phyloP scores from a whole-genome alignment of 495 filamentous ascomycete genomes.

The Podospora australis region DNA sequence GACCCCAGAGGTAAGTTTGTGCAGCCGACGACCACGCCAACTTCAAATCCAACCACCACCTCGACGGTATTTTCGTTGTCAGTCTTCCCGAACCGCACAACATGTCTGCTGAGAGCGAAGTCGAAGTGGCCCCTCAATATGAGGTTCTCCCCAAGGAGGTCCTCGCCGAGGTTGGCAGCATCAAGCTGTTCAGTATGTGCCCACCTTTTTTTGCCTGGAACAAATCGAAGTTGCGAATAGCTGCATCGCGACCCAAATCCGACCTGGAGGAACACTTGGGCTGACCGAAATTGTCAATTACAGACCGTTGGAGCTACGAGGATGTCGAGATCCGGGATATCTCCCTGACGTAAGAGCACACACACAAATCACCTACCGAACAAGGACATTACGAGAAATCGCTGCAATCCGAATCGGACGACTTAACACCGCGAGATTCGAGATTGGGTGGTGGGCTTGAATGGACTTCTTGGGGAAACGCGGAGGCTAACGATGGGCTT shows the following conservation, averaged over 20 bases:
- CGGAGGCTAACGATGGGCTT: conserved; percentile 43
- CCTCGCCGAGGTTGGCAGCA: conserved; percentile 76
- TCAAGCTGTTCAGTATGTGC: conserved; percentile 85
- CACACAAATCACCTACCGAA: background rate
- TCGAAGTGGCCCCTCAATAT: conserved; percentile 75
- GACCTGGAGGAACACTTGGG: conserved; percentile 2
- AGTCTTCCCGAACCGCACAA: conserved; percentile 39
- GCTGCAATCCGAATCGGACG: background rate
- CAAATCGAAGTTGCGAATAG: background rate
- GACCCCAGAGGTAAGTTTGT: conserved; percentile 12
- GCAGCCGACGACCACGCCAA: conserved; percentile 18
- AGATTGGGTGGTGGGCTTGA: conserved; percentile 2
- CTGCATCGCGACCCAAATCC: conserved; percentile 7
- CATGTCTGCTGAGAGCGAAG: conserved; percentile 98
- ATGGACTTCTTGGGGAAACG: background rate
- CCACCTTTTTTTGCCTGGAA: background rate
- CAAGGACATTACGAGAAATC: background rate
- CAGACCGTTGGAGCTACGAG: conserved; percentile 70
- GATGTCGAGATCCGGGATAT: conserved; percentile 99
- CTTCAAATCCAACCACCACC: conserved; percentile 22
- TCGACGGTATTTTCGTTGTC: conserved; percentile 19
- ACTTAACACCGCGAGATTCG: conserved; percentile 3
- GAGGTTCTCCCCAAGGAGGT: conserved; percentile 93
- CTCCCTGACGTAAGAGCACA: conserved; percentile 85
- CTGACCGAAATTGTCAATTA: conserved; percentile 26